phyloP scores from a whole-genome alignment of 2,329 filamentous ascomycete species.

The Penicillium oxalicum region DNA sequence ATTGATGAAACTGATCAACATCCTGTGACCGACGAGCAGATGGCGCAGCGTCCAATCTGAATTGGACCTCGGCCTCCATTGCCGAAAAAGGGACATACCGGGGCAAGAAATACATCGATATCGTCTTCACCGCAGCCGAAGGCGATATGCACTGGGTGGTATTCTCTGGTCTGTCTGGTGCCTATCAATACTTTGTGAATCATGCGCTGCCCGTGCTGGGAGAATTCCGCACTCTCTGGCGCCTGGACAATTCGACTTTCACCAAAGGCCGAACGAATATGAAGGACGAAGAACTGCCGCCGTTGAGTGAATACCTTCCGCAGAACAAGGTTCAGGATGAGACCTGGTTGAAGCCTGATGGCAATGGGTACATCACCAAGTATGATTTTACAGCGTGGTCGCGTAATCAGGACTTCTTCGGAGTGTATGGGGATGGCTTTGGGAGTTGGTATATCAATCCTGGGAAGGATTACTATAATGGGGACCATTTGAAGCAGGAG shows the following conservation, averaged over 20 bases:
- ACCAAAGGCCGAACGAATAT: constrained; percentile 42
- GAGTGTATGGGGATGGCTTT: constrained; percentile 46
- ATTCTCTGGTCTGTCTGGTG: constrained; percentile 44
- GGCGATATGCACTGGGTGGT: constrained; percentile 52
- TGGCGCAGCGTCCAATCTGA: constrained; percentile 43
- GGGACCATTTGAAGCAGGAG: constrained; percentile 50
- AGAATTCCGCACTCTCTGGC: constrained; percentile 48
- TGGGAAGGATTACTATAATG: constrained; percentile 50
- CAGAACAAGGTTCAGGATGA: constrained; percentile 50
- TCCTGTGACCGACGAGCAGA: constrained; percentile 25
- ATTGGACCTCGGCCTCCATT: constrained; percentile 45
- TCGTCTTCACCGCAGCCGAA: constrained; percentile 44
- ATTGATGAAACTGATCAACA: no score
- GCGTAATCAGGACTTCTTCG: constrained; percentile 42
- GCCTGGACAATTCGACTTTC: constrained; percentile 47
- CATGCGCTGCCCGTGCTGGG: constrained; percentile 44
- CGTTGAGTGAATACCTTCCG: constrained; percentile 38
- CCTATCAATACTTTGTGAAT: constrained; percentile 54
- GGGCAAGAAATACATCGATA: constrained; percentile 38
- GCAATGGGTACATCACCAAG: constrained; percentile 47
- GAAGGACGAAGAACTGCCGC: constrained; percentile 43
- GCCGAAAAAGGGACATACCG: constrained; percentile 33
- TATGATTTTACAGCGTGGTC: constrained; percentile 45
- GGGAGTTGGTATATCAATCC: constrained; percentile 50
- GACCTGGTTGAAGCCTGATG: constrained; percentile 47